These are phyloP conservation scores for Mycena venus DNA, from an alignment of 768 basidiomycete genomes.

Conservation along the genomic window DNA sequence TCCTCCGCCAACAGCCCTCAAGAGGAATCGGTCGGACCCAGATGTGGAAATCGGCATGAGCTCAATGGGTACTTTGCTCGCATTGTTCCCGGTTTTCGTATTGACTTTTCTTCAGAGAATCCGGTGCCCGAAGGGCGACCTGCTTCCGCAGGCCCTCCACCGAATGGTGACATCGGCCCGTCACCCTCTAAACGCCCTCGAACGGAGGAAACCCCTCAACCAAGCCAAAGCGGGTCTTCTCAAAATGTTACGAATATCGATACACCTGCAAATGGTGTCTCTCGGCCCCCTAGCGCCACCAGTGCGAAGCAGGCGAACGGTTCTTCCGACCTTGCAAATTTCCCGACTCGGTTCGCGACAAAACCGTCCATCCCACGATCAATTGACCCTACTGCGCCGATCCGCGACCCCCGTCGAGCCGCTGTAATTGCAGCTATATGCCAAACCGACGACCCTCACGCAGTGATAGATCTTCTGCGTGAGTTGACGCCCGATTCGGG, in stretches of 20 bases:
- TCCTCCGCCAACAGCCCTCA: conserved; percentile 66
- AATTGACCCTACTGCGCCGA: conserved; percentile 66
- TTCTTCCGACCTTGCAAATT: conserved; percentile 57
- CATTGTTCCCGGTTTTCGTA: conserved; percentile 35
- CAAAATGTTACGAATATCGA: conserved; percentile 43
- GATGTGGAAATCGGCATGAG: conserved; percentile 62
- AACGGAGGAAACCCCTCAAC: conserved; percentile 61
- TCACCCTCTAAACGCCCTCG: conserved; percentile 82
- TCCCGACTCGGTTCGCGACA: conserved; percentile 74
- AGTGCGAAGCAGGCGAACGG: conserved; percentile 60
- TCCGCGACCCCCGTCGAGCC: conserved; percentile 68
- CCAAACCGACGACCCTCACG: conserved; percentile 74
- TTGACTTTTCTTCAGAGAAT: conserved; percentile 54
- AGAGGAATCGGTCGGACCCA: conserved; percentile 76
- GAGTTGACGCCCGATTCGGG: conserved; percentile 66
- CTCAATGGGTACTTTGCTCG: conserved; percentile 33
- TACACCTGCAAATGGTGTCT: conserved; percentile 58
- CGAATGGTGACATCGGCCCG: conserved; percentile 72
- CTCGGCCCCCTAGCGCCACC: conserved; percentile 60
- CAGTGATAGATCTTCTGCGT: conserved; percentile 75
- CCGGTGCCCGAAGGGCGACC: conserved; percentile 65
- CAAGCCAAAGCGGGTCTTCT: conserved; percentile 50
- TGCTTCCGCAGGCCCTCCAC: conserved; percentile 61
- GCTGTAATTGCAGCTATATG: conserved; percentile 77
- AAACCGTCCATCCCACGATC: conserved; percentile 68